Base-by-base conservation (phyloP, 1,139 yeast species). In the Yamadazyma pseudoaaseri region DNA sequence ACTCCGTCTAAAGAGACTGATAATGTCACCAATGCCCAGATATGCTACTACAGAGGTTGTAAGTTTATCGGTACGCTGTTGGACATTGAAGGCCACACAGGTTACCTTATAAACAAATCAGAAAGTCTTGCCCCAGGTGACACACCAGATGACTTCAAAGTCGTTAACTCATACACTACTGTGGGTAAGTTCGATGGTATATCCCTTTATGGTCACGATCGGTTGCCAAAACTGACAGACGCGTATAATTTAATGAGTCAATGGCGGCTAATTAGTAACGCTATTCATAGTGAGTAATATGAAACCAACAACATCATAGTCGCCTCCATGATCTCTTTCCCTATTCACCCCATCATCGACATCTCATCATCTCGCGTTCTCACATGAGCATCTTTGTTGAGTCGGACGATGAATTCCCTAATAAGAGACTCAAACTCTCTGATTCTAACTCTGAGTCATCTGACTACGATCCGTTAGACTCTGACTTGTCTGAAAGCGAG, bases 41-140 rank as follows among this genome's bases (percentile, higher is more conserved):
- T 53, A 1, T 67, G 70, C 6, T 63, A 58, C 40, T 68, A 65
- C 39, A 50, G 75, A 47, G 75, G 75, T 1, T 57, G 67, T 39
- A 60, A 58, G 37, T 47, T 69, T 12, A 51, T 62, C 4, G 73
- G 73, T 0, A 52, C 50, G 25, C 36, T 44, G 4, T 31, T 58
- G 2, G 47, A 49, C 6, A 46, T 65, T 10, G 36, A 46, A 0
- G 29, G 48, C 14, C 48, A 58, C 32, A 45, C 42, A 1, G 73
- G 72, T 0, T 63, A 56, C 38, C 36, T 67, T 3, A 37, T 65
- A 15, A 56, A 58, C 30, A 51, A 56, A 30, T 47, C 60, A 2
- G 73, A 67, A 35, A 42, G 49, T n/a, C 43, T 65, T 27, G 54
- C 43, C 2, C 48, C 49, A 1, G 50, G 44, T 6, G 51, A 49